phyloP scores from a whole-genome alignment of 331 rosid genomes.

The Pyrus hybrid region DNA sequence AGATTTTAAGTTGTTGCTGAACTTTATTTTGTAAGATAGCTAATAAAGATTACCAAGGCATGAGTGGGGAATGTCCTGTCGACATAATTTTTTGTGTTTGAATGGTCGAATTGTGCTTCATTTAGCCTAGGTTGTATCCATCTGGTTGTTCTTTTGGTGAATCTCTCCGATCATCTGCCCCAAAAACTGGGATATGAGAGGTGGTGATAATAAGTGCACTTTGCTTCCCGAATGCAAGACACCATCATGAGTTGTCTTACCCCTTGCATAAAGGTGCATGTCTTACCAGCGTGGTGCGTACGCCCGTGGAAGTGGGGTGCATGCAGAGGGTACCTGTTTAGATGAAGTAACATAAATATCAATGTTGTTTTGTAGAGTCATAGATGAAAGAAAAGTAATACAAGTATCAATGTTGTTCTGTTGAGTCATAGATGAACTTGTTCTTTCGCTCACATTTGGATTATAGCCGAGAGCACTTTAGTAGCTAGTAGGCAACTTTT shows the following conservation, averaged over 20 bases:
- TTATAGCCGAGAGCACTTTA: not conserved
- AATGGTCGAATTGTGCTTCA: not conserved
- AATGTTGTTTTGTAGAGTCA: not conserved
- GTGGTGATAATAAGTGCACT: not conserved
- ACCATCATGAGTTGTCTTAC: not conserved
- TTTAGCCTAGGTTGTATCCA: not conserved
- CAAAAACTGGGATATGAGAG: not conserved
- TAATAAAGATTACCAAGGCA: not conserved
- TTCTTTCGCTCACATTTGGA: not conserved
- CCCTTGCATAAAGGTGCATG: not conserved
- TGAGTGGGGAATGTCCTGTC: not conserved
- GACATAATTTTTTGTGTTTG: not conserved
- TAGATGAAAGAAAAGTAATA: not conserved
- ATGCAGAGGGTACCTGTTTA: not conserved
- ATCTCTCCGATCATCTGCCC: not conserved
- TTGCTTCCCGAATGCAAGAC: not conserved
- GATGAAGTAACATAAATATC: not conserved
- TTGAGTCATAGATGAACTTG: not conserved
- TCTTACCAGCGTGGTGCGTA: not conserved
- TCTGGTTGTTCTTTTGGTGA: slow-evolving; percentile 4
- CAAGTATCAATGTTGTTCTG: not conserved
- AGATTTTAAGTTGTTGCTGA: not conserved
- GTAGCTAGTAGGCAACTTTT: not conserved
- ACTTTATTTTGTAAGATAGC: not conserved
- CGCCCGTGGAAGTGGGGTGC: not conserved